Evolutionary conservation across 2,329 filamentous ascomycete species (phyloP).

Genomic region (Xylariaceae sp.): DNA sequence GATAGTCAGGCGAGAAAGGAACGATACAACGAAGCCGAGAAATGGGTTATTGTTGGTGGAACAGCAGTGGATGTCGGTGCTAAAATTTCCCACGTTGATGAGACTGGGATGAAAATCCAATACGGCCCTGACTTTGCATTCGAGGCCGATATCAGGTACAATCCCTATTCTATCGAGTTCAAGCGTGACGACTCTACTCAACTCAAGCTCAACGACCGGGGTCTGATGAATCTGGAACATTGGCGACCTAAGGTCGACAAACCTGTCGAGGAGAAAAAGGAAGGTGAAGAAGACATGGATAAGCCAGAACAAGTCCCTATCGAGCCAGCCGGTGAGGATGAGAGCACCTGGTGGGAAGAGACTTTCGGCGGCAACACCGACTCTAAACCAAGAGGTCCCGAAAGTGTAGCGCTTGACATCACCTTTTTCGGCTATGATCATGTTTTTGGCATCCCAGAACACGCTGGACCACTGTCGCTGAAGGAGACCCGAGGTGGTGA

Average conservation of each 20-base stretch:
- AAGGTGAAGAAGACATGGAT: slow-evolving; percentile 43
- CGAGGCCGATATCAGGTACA: slow-evolving; percentile 76
- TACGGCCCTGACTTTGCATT: slow-evolving; percentile 74
- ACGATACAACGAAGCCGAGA: slow-evolving; percentile 85
- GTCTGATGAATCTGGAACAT: slow-evolving; percentile 87
- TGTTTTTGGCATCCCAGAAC: slow-evolving; percentile 91
- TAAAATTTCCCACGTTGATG: slow-evolving; percentile 59
- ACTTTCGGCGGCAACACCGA: slow-evolving; percentile 93
- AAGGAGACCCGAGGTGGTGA: slow-evolving; percentile 86
- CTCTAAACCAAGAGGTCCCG: slow-evolving; percentile 87
- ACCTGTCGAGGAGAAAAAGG: slow-evolving; percentile 43
- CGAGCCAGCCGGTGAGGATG: slow-evolving; percentile 49
- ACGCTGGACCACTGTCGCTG: slow-evolving; percentile 80
- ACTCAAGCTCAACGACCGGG: slow-evolving; percentile 84
- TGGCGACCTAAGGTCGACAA: slow-evolving; percentile 83
- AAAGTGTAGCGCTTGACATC: slow-evolving; percentile 87
- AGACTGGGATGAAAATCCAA: slow-evolving; percentile 64
- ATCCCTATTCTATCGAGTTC: slow-evolving; percentile 82
- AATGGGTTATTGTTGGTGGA: slow-evolving; percentile 82
- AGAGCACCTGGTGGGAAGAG: slow-evolving; percentile 98
- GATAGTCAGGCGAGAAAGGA: slow-evolving; percentile 82
- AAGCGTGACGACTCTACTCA: slow-evolving; percentile 75
- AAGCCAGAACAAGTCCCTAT: slow-evolving; percentile 39
- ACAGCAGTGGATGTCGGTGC: slow-evolving; percentile 66
- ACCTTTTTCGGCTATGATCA: slow-evolving; percentile 87